Base-by-base conservation (phyloP, 129 eudicot genomes). In the Logfia minima region DNA sequence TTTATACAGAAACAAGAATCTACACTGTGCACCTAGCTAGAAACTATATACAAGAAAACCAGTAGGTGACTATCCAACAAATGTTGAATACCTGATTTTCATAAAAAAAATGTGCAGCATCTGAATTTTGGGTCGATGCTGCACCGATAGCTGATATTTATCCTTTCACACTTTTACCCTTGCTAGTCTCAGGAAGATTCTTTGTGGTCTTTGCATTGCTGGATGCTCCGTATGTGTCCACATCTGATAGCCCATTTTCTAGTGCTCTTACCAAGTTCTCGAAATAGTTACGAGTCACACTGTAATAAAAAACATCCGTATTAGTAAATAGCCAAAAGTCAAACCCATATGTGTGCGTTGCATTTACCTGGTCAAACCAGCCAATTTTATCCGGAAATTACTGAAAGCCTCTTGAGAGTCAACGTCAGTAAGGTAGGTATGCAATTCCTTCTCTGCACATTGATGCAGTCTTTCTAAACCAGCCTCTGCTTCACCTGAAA, bases 391-490 rank as follows among this genome's bases (percentile, higher is more conserved):
- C 14, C 88, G 85, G 61, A 87, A 90, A n/a, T 83, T 82, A 68
- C 65, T 84, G 62, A 89, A 66, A 4, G 56, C 88, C 8, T 86
- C 90, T 45, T 79, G 77, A 6, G 82, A 65, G 16, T 79, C 31
- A 26, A 64, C 71, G 10, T 64, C 84, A 24, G 23, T 60, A 8
- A 87, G 85, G 64, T 71, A 85, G 26, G 60, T 68, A 35, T 75
- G 81, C 16, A 89, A 45, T 37, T 87, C 91, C 82, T 85, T 87
- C 82, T 92, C 92, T 2, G 89, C 96, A 76, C 92, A 92, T 72
- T 92, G 89, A 84, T 92, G 97, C 28, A 92, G 92, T 81, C 92
- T 86, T 79, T 92, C 97, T 66, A 92, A 80, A 71, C 84, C 88
- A 62, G 89, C 84, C 84, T 88, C 96, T 24, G 98, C 98, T 64